Evolutionary conservation across 352 stramenopile species (phyloP).

Genomic region (Phytophthora palmivora): DNA sequence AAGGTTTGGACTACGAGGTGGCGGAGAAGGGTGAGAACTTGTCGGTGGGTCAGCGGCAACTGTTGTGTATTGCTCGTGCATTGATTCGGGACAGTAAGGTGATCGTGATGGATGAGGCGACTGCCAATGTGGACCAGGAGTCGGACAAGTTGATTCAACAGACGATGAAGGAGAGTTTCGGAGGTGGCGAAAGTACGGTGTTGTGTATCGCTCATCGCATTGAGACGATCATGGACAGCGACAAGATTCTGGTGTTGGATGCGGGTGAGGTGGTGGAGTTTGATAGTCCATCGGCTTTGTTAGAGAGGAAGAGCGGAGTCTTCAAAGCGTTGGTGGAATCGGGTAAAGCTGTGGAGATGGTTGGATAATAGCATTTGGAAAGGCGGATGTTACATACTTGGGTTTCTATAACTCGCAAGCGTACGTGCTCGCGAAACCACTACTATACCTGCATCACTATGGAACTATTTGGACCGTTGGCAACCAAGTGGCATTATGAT

Average conservation of each 20-base stretch:
- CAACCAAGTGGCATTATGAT: no score
- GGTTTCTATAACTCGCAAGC: no score
- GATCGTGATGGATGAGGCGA: conserved; percentile 96
- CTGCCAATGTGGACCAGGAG: conserved; percentile 87
- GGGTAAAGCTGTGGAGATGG: conserved; percentile 1
- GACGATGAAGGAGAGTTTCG: conserved; percentile 92
- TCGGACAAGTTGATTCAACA: conserved; percentile 70
- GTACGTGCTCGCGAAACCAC: no score
- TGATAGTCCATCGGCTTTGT: conserved; percentile 50
- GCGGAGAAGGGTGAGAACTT: conserved; percentile 95
- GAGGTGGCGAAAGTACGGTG: conserved; percentile 73
- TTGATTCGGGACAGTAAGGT: conserved; percentile 91
- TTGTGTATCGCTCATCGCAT: conserved; percentile 95
- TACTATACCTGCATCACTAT: no score
- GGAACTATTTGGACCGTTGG: no score
- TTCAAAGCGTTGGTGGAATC: conserved; percentile 67
- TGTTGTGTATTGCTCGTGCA: conserved; percentile 95
- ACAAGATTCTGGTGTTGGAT: conserved; percentile 92
- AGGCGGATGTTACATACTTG: no score
- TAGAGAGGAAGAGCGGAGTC: conserved; percentile 69
- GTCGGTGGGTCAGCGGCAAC: conserved; percentile 94
- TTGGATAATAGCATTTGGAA: no score
- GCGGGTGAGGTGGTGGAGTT: conserved; percentile 54
- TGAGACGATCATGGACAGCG: conserved; percentile 94
- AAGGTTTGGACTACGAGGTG: conserved; percentile 86